Percentiles rank a stretch among this genome's conserved stretches.
Evolutionary conservation across 1,284 basidiomycete species (phyloP).

Genomic region (Ustilago curta): DNA sequence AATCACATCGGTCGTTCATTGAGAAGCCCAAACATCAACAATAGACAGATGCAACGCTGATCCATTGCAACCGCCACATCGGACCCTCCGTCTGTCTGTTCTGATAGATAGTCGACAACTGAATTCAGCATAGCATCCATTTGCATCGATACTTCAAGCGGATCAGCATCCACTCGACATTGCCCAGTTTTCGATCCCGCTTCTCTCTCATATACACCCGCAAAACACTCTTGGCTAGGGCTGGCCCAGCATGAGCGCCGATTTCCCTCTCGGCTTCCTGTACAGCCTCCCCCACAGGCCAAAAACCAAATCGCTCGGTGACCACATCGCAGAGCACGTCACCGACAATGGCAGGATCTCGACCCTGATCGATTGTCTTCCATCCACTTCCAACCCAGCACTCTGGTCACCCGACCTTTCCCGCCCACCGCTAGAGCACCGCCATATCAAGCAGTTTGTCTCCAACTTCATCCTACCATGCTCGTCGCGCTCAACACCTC

Average conservation of each 20-base stretch:
- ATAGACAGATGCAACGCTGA: background rate
- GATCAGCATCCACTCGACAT: background rate
- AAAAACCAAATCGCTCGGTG: conserved; percentile 62
- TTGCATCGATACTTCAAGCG: too few relatives aligned
- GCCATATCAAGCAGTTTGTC: conserved; percentile 64
- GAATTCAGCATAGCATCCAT: background rate
- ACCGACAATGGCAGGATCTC: conserved; percentile 66
- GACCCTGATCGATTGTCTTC: conserved; percentile 64
- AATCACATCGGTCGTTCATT: background rate
- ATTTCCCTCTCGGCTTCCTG: conserved; percentile 63
- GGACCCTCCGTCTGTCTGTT: background rate
- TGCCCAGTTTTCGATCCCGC: background rate
- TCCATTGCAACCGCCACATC: background rate
- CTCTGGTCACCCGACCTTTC: conserved; percentile 67
- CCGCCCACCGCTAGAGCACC: conserved; percentile 65
- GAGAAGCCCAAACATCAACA: background rate
- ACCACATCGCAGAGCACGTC: conserved; percentile 64
- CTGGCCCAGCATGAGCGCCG: conserved; percentile 60
- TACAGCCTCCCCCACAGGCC: conserved; percentile 59
- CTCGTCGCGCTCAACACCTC: conserved; percentile 30
- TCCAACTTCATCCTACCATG: conserved; percentile 62
- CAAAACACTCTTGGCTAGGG: conserved; percentile 22
- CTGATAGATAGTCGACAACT: background rate
- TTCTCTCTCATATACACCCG: conserved; percentile 10
- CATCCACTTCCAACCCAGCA: conserved; percentile 62